Evolutionary conservation across 176 grass and related monocot genomes (phyloP).

Genomic region (Hordeum vulgare): MorexV3_pseudomolecules_assembly NC_058522.1:459650449-459650948

Average conservation of each 20-base stretch:
- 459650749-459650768: background rate
- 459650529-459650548: constrained; percentile 13
- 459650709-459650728: background rate
- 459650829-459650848: background rate
- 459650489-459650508: background rate
- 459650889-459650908: background rate
- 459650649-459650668: background rate
- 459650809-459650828: background rate
- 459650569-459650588: background rate
- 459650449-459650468: constrained; percentile 7
- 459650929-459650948: too few relatives aligned
- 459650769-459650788: background rate
- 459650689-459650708: background rate
- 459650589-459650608: background rate
- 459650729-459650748: background rate
- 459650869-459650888: background rate
- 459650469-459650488: background rate
- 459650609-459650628: background rate
- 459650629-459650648: background rate
- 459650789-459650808: background rate
- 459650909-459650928: too few relatives aligned
- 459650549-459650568: background rate
- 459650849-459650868: background rate
- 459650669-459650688: background rate
- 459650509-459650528: background rate